These are phyloP conservation scores for Phalaenopsis hybrid DNA, from an alignment of 116 monocot genomes.

Conservation along the genomic window DNA sequence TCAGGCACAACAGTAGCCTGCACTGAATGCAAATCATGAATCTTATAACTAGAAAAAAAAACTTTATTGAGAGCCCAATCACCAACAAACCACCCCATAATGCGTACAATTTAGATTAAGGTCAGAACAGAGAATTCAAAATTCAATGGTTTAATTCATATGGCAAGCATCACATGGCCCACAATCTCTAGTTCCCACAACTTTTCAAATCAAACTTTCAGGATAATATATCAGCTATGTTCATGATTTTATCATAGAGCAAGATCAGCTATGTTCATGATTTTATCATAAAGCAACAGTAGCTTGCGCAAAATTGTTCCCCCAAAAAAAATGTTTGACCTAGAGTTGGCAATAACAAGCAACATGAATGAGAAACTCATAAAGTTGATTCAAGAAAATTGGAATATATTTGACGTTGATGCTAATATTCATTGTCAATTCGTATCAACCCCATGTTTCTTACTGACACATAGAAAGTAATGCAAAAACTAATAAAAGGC, in stretches of 20 bases:
- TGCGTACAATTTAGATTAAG: neutral
- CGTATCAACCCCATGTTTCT: neutral
- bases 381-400: neutral
- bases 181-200: too few relatives aligned
- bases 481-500: neutral
- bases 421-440: neutral
- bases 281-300: neutral
- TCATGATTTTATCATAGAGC: neutral
- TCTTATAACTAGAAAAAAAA: neutral
- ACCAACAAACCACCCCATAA: neutral
- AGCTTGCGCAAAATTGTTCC: neutral
- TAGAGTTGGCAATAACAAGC: neutral
- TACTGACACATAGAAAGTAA: neutral
- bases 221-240: neutral
- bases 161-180: too few relatives aligned
- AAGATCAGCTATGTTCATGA: neutral
- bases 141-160: too few relatives aligned
- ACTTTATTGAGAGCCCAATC: neutral
- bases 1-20: neutral
- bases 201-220: neutral
- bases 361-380: neutral
- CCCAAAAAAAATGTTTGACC: neutral
- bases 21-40: neutral
- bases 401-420: neutral
- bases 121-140: too few relatives aligned